Base-by-base conservation (phyloP, 1,284 basidiomycete genomes). In the Gastroboletus turbinatus region DNA sequence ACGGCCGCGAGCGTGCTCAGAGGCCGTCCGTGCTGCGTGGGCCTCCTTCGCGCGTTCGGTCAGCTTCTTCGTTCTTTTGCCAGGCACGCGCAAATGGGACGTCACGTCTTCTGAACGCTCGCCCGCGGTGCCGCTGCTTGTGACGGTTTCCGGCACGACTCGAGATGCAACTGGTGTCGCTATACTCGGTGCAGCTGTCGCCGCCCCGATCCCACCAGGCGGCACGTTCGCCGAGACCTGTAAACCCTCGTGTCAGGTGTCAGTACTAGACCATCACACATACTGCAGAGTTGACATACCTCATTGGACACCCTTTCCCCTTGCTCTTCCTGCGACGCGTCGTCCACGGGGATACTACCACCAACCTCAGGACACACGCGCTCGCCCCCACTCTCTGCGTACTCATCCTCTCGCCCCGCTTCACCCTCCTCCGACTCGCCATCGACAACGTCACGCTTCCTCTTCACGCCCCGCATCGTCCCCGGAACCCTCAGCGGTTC, bases 371-470 rank as follows among this genome's bases (percentile, higher is more conserved):
- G 10, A 19, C 2, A 9, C 30, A 21, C 23, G 9, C 2, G 2
- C 36, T 25, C 49, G 14, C 17, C 17, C 16, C 9, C 30, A 14
- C 10, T 27, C 2, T 42, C 42, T 10, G 13, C 27, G 6, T 42
- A 8, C 35, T 9, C 40, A 6, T 16, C 13, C 19, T 29, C 52
- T 27, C 9, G 29, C 21, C 11, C 29, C 10, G 6, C 29, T 5
- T 13, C 36, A 9, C 8, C 36, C 19, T 21, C 35, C 5, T 14
- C 29, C 14, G 33, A 53, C 9, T 38, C 38, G 17, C 21, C 40
- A 9, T 48, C 51, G 3, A 29, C 33, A 32, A n/a, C 29, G 44
- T 32, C 29, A 23, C 57, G 43, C 30, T 67, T 70, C 53, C 69
- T 50, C 48, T 68, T 71, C 55, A 46, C 10, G 2, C 48, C 30